phyloP scores from a whole-genome alignment of 176 grass and related monocot genomes.

The Aegilops longissima region DNA sequence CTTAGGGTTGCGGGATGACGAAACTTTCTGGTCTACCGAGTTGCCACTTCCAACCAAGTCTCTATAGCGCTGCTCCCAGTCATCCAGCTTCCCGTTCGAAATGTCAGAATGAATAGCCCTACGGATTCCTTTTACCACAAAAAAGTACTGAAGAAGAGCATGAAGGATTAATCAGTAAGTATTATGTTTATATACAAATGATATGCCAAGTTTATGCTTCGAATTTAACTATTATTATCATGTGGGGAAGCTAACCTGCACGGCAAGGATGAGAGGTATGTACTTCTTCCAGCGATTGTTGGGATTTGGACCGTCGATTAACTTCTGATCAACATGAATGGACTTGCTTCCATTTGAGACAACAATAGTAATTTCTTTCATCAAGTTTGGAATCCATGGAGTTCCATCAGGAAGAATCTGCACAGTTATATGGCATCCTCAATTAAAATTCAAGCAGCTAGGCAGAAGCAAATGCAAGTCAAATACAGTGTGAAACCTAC shows the following conservation, averaged over 20 bases:
- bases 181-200: not conserved
- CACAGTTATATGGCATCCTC: constrained; percentile 15
- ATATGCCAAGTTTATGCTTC: not conserved
- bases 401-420: constrained; percentile 91
- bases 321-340: constrained; percentile 83
- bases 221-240: constrained; percentile 14
- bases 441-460: constrained; percentile 9
- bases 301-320: constrained; percentile 86
- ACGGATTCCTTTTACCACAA: constrained; percentile 76
- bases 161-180: not conserved
- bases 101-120: constrained; percentile 59
- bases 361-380: constrained; percentile 80
- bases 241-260: constrained; percentile 51
- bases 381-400: constrained; percentile 79
- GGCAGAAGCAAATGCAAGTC: not conserved
- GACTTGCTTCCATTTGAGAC: constrained; percentile 77
- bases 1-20: constrained; percentile 21
- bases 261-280: constrained; percentile 75
- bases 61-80: constrained; percentile 80
- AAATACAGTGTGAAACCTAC: constrained; percentile 28
- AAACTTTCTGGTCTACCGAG: constrained; percentile 34
- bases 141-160: constrained; percentile 67
- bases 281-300: constrained; percentile 85
- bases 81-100: constrained; percentile 54
- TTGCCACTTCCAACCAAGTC: constrained; percentile 57